Percentiles rank a stretch among this genome's conserved stretches.
Conservation (phyloP, 441 rosid genomes). For the Lepidium campestre region DNA sequence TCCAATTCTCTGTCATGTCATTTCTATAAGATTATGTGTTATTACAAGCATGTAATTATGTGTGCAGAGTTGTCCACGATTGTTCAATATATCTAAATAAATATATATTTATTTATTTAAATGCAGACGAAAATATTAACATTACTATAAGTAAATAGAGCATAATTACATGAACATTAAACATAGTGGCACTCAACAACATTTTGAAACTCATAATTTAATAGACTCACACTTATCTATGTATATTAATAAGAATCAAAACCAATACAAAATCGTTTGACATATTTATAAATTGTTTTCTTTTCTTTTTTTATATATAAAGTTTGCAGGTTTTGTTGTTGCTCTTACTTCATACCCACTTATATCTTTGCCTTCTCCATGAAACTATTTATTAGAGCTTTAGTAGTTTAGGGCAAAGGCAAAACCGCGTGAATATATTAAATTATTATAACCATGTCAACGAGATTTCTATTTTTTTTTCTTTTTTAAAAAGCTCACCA, state of each 20-base stretch:
- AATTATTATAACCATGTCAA: constrained; percentile 16
- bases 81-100: not conserved
- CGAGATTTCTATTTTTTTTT: constrained; percentile 21
- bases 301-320: not conserved
- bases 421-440: constrained; percentile 24
- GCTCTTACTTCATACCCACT: constrained; percentile 31
- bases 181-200: constrained; percentile 30
- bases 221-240: not conserved
- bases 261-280: not conserved
- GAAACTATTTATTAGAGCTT: constrained; percentile 23
- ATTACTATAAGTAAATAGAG: not conserved
- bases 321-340: not conserved
- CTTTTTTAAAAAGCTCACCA: not conserved
- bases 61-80: not conserved
- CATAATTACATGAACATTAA: not conserved
- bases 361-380: constrained; percentile 12
- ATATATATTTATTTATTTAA: no score
- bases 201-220: not conserved
- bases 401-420: constrained; percentile 21
- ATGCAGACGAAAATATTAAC: not conserved
- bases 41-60: not conserved
- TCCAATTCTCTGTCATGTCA: constrained; percentile 14
- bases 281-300: not conserved
- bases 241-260: not conserved
- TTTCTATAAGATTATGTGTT: not conserved